phyloP scores from a whole-genome alignment of 805 yeast genomes.

The Wickerhamomyces chaumierensis region DNA sequence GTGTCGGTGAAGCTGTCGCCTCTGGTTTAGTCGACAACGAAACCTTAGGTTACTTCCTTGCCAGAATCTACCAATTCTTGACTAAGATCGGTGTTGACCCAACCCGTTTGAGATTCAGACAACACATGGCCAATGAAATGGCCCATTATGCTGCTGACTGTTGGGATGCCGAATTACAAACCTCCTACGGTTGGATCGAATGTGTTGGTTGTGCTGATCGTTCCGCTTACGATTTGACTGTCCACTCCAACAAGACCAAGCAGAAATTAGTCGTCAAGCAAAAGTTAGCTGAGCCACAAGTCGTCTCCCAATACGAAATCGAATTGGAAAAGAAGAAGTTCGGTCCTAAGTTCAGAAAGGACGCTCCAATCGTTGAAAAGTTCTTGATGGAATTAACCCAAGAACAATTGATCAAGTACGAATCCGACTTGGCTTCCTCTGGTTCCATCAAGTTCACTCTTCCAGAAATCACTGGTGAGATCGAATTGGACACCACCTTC shows the following conservation, averaged over 20 bases:
- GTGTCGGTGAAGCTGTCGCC: constrained; percentile 86
- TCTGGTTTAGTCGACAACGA: constrained; percentile 89
- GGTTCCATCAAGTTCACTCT: constrained; percentile 59
- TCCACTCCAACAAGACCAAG: constrained; percentile 89
- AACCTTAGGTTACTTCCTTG: constrained; percentile 94
- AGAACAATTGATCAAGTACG: constrained; percentile 70
- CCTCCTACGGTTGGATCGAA: constrained; percentile 98
- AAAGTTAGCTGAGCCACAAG: constrained; percentile 71
- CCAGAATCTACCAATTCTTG: constrained; percentile 82
- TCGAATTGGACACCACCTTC: constrained; percentile 65
- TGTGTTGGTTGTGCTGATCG: constrained; percentile 99
- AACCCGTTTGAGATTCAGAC: constrained; percentile 84
- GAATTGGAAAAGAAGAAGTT: constrained; percentile 89
- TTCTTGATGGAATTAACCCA: constrained; percentile 70
- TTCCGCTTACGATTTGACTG: constrained; percentile 93
- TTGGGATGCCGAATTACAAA: constrained; percentile 97
- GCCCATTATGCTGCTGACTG: constrained; percentile 99
- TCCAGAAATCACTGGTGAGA: constrained; percentile 44
- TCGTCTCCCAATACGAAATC: constrained; percentile 75
- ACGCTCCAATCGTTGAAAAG: constrained; percentile 84
- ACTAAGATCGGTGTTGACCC: constrained; percentile 84
- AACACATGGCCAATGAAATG: constrained; percentile 98
- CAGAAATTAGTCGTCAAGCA: constrained; percentile 93
- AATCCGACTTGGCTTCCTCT: constrained; percentile 48
- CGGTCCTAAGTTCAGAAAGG: constrained; percentile 96